Evolutionary conservation across 2,329 filamentous ascomycete genomes (phyloP).

Genomic region (Aspergillus puulaauensis): DNA sequence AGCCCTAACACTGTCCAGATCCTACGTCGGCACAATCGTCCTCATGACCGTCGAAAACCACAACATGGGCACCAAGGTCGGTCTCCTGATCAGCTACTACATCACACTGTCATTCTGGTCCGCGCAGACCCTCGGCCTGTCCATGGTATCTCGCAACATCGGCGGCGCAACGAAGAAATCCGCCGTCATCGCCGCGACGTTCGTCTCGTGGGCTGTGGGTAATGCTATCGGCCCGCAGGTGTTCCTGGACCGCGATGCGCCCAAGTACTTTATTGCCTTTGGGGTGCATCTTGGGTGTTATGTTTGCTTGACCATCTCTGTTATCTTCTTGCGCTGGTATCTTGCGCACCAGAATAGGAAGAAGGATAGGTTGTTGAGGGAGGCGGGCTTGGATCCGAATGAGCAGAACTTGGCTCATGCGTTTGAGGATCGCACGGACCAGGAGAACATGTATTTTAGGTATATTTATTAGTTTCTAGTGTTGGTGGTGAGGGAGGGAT

Average conservation of each 20-base stretch:
- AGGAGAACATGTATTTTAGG: constrained; percentile 60
- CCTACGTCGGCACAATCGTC: constrained; percentile 69
- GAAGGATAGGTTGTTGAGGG: constrained; percentile 51
- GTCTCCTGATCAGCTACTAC: constrained; percentile 72
- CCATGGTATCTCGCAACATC: constrained; percentile 67
- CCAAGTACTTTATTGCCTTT: constrained; percentile 69
- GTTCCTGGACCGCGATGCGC: constrained; percentile 60
- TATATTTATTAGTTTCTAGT: constrained; percentile 50
- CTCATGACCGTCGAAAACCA: constrained; percentile 67
- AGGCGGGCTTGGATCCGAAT: constrained; percentile 42
- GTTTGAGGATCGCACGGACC: constrained; percentile 64
- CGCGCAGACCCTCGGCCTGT: constrained; percentile 65
- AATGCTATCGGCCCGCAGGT: constrained; percentile 69
- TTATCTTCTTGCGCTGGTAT: constrained; percentile 60
- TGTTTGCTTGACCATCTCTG: constrained; percentile 56
- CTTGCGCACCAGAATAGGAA: constrained; percentile 59
- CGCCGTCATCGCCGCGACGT: constrained; percentile 67
- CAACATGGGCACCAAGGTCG: constrained; percentile 59
- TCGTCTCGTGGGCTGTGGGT: constrained; percentile 67
- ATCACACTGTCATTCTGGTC: constrained; percentile 77
- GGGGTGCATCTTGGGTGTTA: constrained; percentile 70
- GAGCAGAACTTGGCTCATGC: constrained; percentile 51
- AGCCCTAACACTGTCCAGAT: constrained; percentile 42
- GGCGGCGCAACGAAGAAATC: constrained; percentile 74
- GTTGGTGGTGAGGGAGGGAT: not conserved